These are phyloP conservation scores for Apiotrichum siamense DNA, from an alignment of 1,284 basidiomycete species.

Conservation along the genomic window DNA sequence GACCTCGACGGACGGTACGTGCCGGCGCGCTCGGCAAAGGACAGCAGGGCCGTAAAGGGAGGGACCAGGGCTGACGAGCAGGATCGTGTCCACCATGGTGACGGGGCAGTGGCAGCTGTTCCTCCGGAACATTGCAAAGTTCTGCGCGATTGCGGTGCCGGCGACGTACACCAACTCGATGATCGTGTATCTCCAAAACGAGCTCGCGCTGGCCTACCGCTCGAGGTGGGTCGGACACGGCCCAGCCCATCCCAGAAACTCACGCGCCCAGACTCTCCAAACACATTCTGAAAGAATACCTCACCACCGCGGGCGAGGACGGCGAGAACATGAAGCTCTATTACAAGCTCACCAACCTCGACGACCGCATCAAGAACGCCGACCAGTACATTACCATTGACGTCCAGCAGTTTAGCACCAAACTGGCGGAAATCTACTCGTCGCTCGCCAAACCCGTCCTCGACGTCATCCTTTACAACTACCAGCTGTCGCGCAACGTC, in stretches of 20 bases:
- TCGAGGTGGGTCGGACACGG: slow-evolving; percentile 52
- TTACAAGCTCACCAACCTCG: slow-evolving; percentile 87
- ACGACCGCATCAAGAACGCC: slow-evolving; percentile 92
- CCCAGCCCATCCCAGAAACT: not conserved
- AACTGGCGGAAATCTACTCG: slow-evolving; percentile 88
- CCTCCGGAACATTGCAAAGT: slow-evolving; percentile 75
- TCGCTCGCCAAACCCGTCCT: slow-evolving; percentile 89
- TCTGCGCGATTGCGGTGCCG: slow-evolving; percentile 90
- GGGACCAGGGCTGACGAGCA: slow-evolving; percentile 36
- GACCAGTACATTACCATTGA: slow-evolving; percentile 82
- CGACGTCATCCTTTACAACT: slow-evolving; percentile 88
- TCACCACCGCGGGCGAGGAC: slow-evolving; percentile 45
- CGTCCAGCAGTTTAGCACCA: slow-evolving; percentile 84
- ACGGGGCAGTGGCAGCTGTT: slow-evolving; percentile 75
- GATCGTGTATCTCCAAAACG: slow-evolving; percentile 89
- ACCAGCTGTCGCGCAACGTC: slow-evolving; percentile 86
- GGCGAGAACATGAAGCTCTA: slow-evolving; percentile 57
- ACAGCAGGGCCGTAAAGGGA: too few species aligned
- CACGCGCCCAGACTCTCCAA: slow-evolving; percentile 56
- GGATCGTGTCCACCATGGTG: slow-evolving; percentile 93
- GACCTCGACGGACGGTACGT: slow-evolving; percentile 78
- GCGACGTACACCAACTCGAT: slow-evolving; percentile 96
- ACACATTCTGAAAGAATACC: slow-evolving; percentile 75
- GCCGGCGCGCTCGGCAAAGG: too few species aligned
- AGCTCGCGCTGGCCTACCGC: slow-evolving; percentile 85